Evolutionary conservation across 495 filamentous ascomycete genomes (phyloP), one percentile per base, ranked within the genome.

Genomic region (Haplographium delicatum): DNA sequence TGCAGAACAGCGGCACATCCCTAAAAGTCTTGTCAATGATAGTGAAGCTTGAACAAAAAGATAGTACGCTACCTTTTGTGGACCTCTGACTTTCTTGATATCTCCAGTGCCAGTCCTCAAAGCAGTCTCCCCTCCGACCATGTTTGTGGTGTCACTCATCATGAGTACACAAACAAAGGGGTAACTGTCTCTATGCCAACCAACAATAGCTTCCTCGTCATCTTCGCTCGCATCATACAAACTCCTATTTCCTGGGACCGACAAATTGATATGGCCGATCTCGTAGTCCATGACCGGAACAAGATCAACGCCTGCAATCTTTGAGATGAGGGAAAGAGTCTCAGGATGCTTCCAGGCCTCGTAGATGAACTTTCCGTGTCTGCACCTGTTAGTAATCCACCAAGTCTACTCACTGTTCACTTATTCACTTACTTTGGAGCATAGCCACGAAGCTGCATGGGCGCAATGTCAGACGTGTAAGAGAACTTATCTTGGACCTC

Each of bases 161-260:
- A 88, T 88, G 11, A 81, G 72, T 31, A 89, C 83, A 56, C 85
- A 88, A 18, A 89, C 85, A 53, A 87, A 88, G 0, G 84, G 85
- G 59, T 88, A 88, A 55, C 80, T 83, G 57, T 89, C 85, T 25
- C 68, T 80, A 63, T 89, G 83, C 85, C 84, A 88, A 47, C 76
- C 82, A 20, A 86, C 82, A 41, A 87, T 79, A 20, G 65, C 62
- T 61, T 80, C 73, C 43, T 84, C 76, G 47, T 84, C 76, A 38
- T 81, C 78, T 72, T 73, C 75, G 8, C 72, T 65, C 19, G 76
- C 56, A 44, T 78, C 68, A 35, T 67, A 62, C 42, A 77, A 75
- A 5, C 51, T 62, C 22, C 58, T 55, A 16, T 63, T 55, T 9
- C 37, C 62, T 50, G 80, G 77, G 23, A 85, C 72, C 1, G 79